Evolutionary conservation across 768 basidiomycete species (phyloP), one percentile per base, ranked within the genome.

Genomic region (Boletus tomentosulus): DNA sequence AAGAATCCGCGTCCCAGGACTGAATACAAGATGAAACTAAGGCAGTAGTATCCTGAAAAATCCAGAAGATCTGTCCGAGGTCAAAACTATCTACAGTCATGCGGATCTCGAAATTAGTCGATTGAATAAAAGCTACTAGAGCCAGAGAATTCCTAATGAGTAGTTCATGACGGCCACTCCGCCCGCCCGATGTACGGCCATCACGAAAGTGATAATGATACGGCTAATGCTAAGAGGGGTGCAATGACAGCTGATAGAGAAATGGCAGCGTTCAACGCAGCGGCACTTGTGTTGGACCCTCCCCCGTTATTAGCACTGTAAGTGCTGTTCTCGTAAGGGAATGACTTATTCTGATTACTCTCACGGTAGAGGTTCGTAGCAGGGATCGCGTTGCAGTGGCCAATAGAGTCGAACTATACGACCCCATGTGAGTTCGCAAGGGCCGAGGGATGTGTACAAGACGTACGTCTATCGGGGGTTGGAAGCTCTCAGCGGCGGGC

Each of bases 321-420:
- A 1, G 68, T 69, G 47, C 71, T 68, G 55, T 79, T 76, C 43
- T 68, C 44, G 55, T 74, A 79, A 19, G 84, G 85, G 80, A 88
- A 89, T 0, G 84, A 73, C 22, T 61, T 64, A 70, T 95, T 94
- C 54, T 74, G 74, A 59, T 83, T 91, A 27, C 86, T 89, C 75
- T 98, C 95, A 45, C 85, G 74, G 74, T 97, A 98, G 39, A 94
- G 74, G 66, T 96, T 81, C 31, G 74, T 71, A 22, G 78, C 62
- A 6, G 83, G 79, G 61, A 84, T 78, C 48, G 78, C 79, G 53
- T 79, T 76, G 78, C 96, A 98, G 54, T 82, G 62, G 28, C 91
- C 88, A 66, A 98, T 88, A 38, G 90, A 76, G 72, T 86, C 77
- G 56, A 89, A 75, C 83, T 86, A 55, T 16, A 46, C 25, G 24